A percentile compares a stretch with the other conserved stretches of the same genome.
Conservation (phyloP, 208 protist species). For the Borovskyia barvae region DNA sequence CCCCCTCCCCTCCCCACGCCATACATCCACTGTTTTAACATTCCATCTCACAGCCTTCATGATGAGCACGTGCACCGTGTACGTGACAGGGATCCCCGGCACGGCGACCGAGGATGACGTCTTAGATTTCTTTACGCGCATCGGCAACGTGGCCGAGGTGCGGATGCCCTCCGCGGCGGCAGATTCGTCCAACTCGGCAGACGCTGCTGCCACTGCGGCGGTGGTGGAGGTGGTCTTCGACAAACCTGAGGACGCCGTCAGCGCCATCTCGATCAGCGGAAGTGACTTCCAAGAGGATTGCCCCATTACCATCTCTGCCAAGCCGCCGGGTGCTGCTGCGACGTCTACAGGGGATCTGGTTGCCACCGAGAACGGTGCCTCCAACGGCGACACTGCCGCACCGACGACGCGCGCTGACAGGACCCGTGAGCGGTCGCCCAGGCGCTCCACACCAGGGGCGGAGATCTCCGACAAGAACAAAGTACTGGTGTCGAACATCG, state of each 20-base stretch:
- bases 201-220: too few relatives aligned
- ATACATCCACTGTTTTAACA: background rate
- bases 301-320: constrained; percentile 20
- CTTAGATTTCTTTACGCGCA: constrained; percentile 65
- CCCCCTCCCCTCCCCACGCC: background rate
- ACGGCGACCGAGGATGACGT: constrained; percentile 47
- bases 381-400: too few relatives aligned
- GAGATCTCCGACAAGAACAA: constrained; percentile 12
- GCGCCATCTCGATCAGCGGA: constrained; percentile 31
- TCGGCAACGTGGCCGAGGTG: constrained; percentile 50
- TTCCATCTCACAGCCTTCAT: background rate
- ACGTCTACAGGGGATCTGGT: background rate
- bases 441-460: background rate
- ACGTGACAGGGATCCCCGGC: constrained; percentile 48
- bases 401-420: background rate
- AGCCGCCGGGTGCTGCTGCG: constrained; percentile 13
- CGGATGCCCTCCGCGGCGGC: constrained; percentile 22
- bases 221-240: constrained; percentile 20
- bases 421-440: background rate
- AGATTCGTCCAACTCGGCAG: background rate
- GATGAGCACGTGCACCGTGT: constrained; percentile 26
- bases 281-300: constrained; percentile 31
- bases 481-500: constrained; percentile 41
- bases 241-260: constrained; percentile 22
- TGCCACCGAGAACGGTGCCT: background rate